Percentiles rank a stretch among this genome's conserved stretches.
These are phyloP conservation scores for Heterobasidion annosum DNA, from an alignment of 1,284 basidiomycete species.

Conservation along the genomic window DNA sequence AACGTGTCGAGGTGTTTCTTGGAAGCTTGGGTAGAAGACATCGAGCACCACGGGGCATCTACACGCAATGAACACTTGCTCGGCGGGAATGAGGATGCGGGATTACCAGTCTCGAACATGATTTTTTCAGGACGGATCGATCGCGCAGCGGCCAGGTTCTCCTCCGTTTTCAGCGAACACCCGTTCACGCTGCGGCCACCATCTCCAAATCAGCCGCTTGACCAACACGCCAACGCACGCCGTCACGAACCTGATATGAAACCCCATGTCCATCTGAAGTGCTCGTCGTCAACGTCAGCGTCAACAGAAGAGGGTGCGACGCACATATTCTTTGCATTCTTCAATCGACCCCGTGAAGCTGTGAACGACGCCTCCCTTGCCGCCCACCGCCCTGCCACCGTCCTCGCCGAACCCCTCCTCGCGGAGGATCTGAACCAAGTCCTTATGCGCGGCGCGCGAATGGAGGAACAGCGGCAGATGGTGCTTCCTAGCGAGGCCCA, in stretches of 20 bases:
- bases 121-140: conserved; percentile 57
- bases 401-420: conserved; percentile 58
- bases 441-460: conserved; percentile 68
- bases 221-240: background rate
- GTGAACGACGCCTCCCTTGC: conserved; percentile 74
- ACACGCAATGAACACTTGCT: background rate
- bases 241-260: conserved; percentile 44
- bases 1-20: conserved; percentile 45
- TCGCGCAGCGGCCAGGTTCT: conserved; percentile 57
- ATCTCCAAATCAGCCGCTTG: conserved; percentile 7
- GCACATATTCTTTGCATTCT: conserved; percentile 66
- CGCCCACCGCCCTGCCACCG: conserved; percentile 46
- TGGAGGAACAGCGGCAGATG: conserved; percentile 82
- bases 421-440: conserved; percentile 61
- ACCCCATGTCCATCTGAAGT: conserved; percentile 57
- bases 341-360: conserved; percentile 72
- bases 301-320: conserved; percentile 14
- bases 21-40: conserved; percentile 74
- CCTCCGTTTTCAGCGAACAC: conserved; percentile 76
- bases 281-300: background rate
- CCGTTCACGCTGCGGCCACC: conserved; percentile 54
- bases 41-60: conserved; percentile 84
- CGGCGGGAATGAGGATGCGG: background rate
- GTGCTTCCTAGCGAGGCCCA: conserved; percentile 64
- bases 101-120: conserved; percentile 74